A percentile compares a stretch with the other conserved stretches of the same genome.
Conservation (phyloP, 345 rosid species). For the Acer yangbiense region DNA sequence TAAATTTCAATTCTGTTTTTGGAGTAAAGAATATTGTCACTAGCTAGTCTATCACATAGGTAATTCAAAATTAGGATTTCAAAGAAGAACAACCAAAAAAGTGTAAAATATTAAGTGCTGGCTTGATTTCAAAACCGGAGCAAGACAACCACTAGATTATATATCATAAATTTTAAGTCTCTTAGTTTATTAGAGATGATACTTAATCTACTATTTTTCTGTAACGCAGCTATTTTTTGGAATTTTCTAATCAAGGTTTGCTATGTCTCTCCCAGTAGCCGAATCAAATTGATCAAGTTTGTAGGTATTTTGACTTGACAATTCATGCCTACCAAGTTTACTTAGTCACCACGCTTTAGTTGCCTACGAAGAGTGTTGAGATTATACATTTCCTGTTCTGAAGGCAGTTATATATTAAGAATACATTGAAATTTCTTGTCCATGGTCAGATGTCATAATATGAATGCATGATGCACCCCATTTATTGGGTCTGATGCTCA, state of each 20-base stretch:
- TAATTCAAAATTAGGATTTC: neutral
- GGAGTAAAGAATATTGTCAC: neutral
- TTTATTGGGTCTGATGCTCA: neutral
- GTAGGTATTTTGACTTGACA: neutral
- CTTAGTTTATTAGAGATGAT: neutral
- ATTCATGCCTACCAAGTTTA: neutral
- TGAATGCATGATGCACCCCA: neutral
- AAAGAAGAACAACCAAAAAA: neutral
- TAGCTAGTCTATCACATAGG: neutral
- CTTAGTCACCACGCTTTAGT: neutral
- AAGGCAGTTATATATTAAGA: neutral
- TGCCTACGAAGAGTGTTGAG: too few relatives aligned
- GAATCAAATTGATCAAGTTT: neutral
- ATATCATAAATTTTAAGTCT: neutral
- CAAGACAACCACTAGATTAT: slow-evolving; percentile 1
- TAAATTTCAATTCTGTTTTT: neutral
- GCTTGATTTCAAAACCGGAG: neutral
- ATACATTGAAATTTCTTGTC: neutral
- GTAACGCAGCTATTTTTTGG: neutral
- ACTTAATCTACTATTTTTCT: neutral
- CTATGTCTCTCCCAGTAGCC: neutral
- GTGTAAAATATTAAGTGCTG: neutral
- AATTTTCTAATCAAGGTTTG: neutral
- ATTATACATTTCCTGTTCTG: neutral
- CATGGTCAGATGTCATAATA: neutral